A percentile compares a stretch with the other conserved stretches of the same genome.
Conservation (phyloP, 352 stramenopile species). For the Blastocystis sp. region DNA sequence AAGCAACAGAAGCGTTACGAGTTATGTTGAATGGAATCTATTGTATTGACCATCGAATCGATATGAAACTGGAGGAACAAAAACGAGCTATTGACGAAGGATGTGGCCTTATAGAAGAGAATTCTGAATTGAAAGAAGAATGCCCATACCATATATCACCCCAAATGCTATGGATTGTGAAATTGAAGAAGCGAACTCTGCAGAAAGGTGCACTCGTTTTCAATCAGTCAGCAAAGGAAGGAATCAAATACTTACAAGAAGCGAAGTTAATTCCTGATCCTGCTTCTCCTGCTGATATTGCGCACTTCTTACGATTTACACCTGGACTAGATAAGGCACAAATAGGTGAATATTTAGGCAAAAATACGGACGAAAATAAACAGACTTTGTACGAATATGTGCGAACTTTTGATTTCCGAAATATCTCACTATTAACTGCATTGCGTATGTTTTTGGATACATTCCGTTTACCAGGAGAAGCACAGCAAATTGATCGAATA, state of each 20-base stretch:
- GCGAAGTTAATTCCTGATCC: conserved; percentile 29
- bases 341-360: conserved; percentile 87
- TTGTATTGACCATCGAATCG: conserved; percentile 39
- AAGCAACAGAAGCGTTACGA: background rate
- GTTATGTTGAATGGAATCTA: conserved; percentile 55
- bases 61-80: conserved; percentile 30
- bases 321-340: conserved; percentile 81
- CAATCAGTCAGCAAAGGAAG: conserved; percentile 52
- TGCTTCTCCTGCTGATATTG: conserved; percentile 38
- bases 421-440: conserved; percentile 76
- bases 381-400: conserved; percentile 72
- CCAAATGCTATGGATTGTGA: conserved; percentile 57
- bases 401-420: conserved; percentile 85
- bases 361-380: conserved; percentile 83
- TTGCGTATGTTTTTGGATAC: conserved; percentile 82
- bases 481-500: conserved; percentile 89
- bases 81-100: conserved; percentile 29
- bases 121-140: background rate
- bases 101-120: background rate
- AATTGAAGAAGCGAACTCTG: conserved; percentile 59
- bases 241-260: conserved; percentile 59
- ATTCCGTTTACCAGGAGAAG: conserved; percentile 89
- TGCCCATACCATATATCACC: conserved; percentile 38
- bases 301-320: conserved; percentile 80
- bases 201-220: conserved; percentile 55